These are phyloP conservation scores for Sclerospora graminicola DNA, from an alignment of 352 stramenopile species.

Conservation along the genomic window DNA sequence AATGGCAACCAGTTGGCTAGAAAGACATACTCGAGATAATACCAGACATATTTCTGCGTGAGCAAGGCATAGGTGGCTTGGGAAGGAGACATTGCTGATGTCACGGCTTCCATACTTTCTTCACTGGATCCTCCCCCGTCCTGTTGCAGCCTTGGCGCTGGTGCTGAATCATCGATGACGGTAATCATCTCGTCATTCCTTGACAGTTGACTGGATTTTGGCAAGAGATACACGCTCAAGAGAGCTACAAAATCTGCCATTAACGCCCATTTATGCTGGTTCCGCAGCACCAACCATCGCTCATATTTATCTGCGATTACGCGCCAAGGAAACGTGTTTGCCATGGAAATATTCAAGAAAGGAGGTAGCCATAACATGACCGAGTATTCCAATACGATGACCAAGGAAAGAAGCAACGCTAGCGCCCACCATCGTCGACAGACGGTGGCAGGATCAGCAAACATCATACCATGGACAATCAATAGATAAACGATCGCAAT, in stretches of 20 bases:
- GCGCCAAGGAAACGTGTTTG: conserved; percentile 48
- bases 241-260: conserved; percentile 68
- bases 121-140: conserved; percentile 1
- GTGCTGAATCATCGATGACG: conserved; percentile 19
- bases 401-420: conserved; percentile 38
- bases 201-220: conserved; percentile 35
- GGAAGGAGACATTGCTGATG: conserved; percentile 11
- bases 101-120: conserved; percentile 1
- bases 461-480: conserved; percentile 77
- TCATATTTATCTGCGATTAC: conserved; percentile 43
- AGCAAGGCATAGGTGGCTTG: conserved; percentile 44
- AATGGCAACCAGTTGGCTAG: conserved; percentile 57
- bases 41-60: conserved; percentile 58
- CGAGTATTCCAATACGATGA: conserved; percentile 66
- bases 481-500: conserved; percentile 73
- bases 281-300: conserved; percentile 50
- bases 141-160: conserved; percentile 5
- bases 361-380: conserved; percentile 66
- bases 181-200: conserved; percentile 21
- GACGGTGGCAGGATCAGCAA: conserved; percentile 39
- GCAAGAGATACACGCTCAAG: conserved; percentile 58
- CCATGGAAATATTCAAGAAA: conserved; percentile 41
- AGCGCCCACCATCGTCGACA: conserved; percentile 48
- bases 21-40: conserved; percentile 55
- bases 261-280: conserved; percentile 72